Evolutionary conservation across 2,329 filamentous ascomycete species (phyloP), one percentile per base, ranked within the genome.

Genomic region (Peltaster fructicola): DNA sequence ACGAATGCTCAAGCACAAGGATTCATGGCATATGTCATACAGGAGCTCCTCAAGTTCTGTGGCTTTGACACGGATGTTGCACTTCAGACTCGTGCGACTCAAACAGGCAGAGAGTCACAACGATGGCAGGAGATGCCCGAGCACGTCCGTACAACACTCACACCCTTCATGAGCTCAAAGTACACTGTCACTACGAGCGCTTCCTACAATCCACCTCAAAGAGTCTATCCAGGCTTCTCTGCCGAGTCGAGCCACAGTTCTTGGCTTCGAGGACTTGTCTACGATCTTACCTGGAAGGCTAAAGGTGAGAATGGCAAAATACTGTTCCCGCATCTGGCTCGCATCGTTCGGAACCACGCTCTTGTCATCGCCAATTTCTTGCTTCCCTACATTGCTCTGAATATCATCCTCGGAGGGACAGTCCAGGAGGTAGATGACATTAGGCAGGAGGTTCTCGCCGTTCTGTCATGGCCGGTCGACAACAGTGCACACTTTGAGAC

Each of bases 1-100:
- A 88, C 77, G 0, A 90, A 93, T 45, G 77, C 82, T 2, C 73
- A 71, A 35, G 65, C 82, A 5, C 88, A 95, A 48, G 84, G 82
- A 0, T 92, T 90, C 44, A 61, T 99, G 10, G 85, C 85, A 2
- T 98, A 78, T 50, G 79, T 76, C 2, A 93, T 98, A 72, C 88
- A 99, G 50, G 76, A 91, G 40, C 63, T 95, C 19, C 63, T 95
- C 3, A 72, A 73, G 21, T 70, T 74, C 36, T 80, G 77, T 41
- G 73, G 76, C 14, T 73, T 93, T 41, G 71, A 62, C 30, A 57
- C 64, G 7, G 67, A 59, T 11, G 54, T 61, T 18, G 54, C 55
- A 15, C 48, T 61, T 10, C 56, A 61, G 21, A 56, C 61, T 18
- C 57, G 64, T 17, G 55, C 60, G 23, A 56, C 61, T 11, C 65